Evolutionary conservation across 2,329 filamentous ascomycete species (phyloP).

Genomic region (Penicillium sp.): DNA sequence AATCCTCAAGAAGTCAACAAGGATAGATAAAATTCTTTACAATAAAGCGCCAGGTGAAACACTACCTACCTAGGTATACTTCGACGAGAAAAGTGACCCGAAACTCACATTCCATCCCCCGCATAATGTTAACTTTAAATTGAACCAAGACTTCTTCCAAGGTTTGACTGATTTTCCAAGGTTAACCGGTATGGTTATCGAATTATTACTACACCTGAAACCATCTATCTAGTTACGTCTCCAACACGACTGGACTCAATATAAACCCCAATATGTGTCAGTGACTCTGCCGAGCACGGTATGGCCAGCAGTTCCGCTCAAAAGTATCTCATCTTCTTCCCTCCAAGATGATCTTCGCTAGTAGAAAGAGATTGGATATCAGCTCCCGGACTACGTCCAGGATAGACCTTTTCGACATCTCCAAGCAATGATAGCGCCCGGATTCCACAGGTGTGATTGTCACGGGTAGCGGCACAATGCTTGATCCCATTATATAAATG

Average conservation of each 20-base stretch:
- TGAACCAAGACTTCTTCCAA: not conserved
- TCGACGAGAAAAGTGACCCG: not conserved
- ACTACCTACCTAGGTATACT: not conserved
- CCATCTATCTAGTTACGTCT: not conserved
- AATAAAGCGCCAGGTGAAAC: not conserved
- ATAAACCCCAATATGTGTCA: not conserved
- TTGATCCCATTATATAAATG: not conserved
- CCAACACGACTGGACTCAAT: not conserved
- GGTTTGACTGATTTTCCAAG: not conserved
- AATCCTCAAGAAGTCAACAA: not conserved
- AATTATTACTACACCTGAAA: not conserved
- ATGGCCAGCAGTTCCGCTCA: not conserved
- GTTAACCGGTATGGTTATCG: not conserved
- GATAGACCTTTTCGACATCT: not conserved
- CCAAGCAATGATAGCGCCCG: not conserved
- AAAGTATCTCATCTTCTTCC: not conserved
- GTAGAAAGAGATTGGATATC: not conserved
- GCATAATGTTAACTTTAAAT: not conserved
- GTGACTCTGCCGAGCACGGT: not conserved
- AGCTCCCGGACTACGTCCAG: not conserved
- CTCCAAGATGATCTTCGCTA: not conserved
- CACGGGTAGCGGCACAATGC: not conserved
- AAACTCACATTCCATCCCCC: constrained; percentile 1
- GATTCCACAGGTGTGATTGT: not conserved
- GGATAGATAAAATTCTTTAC: not conserved